These are phyloP conservation scores for Rhizopogon vulgaris DNA, from an alignment of 768 basidiomycete genomes.

Conservation along the genomic window DNA sequence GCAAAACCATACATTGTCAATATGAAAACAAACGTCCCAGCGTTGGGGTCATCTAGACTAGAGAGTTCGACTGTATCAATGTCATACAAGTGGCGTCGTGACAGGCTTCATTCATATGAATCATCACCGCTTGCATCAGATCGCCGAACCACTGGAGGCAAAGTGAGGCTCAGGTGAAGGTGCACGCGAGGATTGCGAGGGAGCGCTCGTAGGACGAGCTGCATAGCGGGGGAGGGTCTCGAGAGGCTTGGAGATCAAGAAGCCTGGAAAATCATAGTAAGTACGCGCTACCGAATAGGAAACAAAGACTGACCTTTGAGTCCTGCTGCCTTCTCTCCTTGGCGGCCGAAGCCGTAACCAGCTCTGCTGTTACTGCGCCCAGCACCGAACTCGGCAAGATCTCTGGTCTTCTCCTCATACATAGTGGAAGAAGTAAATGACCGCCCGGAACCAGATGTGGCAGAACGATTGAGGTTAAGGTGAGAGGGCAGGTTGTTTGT, in stretches of 20 bases:
- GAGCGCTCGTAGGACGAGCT: slow-evolving; percentile 27
- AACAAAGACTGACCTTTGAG: slow-evolving; percentile 38
- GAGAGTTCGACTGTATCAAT: slow-evolving; percentile 7
- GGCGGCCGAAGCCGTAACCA: slow-evolving; percentile 74
- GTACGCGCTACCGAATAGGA: background rate
- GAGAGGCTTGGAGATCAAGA: slow-evolving; percentile 54
- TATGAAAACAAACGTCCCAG: slow-evolving; percentile 5
- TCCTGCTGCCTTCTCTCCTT: slow-evolving; percentile 69
- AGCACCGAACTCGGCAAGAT: slow-evolving; percentile 16
- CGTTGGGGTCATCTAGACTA: slow-evolving; percentile 1
- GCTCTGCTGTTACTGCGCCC: slow-evolving; percentile 29
- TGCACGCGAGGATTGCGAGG: slow-evolving; percentile 15
- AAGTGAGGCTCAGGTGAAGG: slow-evolving; percentile 17
- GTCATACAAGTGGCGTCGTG: slow-evolving; percentile 3
- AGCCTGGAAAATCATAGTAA: slow-evolving; percentile 29
- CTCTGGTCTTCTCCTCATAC: slow-evolving; percentile 23
- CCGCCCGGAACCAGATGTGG: slow-evolving; percentile 16
- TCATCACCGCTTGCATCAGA: slow-evolving; percentile 17
- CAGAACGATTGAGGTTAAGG: slow-evolving; percentile 17
- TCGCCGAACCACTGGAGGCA: slow-evolving; percentile 21
- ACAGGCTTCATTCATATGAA: slow-evolving; percentile 13
- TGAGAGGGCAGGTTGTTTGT: slow-evolving; percentile 29
- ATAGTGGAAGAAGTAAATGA: slow-evolving; percentile 21
- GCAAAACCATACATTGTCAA: slow-evolving; percentile 3
- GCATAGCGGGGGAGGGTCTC: slow-evolving; percentile 59